phyloP scores from a whole-genome alignment of 257 asterid genomes.

The Solanum neorickii region DNA sequence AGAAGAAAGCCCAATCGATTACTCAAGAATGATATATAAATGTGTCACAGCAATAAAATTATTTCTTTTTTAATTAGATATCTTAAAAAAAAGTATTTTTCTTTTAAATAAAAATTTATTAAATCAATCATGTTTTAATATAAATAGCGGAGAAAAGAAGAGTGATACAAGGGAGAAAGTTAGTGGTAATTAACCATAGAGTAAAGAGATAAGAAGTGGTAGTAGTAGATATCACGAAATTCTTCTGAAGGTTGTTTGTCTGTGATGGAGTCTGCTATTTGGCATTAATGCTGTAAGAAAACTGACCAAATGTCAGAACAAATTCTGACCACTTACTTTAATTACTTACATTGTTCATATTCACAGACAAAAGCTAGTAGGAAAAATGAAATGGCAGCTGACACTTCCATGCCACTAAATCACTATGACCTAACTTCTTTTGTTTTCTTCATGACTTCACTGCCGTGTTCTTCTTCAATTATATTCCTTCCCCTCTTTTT shows the following conservation, averaged over 20 bases:
- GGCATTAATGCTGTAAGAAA: background rate
- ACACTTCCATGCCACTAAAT: conserved; percentile 33
- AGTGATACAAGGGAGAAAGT: background rate
- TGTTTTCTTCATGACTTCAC: background rate
- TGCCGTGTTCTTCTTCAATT: conserved; percentile 1
- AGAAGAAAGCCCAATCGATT: background rate
- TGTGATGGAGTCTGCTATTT: conserved; percentile 1
- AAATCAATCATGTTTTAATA: too few relatives aligned
- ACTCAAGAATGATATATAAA: background rate
- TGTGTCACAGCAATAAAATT: background rate
- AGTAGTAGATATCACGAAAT: background rate
- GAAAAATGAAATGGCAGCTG: background rate
- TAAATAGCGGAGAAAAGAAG: background rate
- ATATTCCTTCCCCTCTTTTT: background rate
- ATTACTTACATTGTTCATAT: conserved; percentile 1
- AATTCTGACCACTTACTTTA: conserved; percentile 21
- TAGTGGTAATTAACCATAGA: background rate
- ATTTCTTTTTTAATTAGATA: rapidly evolving
- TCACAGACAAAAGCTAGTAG: conserved; percentile 1
- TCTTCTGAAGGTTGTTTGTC: conserved; percentile 3
- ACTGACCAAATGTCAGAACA: conserved; percentile 1
- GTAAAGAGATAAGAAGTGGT: background rate
- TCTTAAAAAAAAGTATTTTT: too few relatives aligned
- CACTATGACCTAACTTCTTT: background rate
- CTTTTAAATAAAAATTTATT: too few relatives aligned